phyloP scores from a whole-genome alignment of 2,329 filamentous ascomycete genomes.

The Kalmusia sp. region DNA sequence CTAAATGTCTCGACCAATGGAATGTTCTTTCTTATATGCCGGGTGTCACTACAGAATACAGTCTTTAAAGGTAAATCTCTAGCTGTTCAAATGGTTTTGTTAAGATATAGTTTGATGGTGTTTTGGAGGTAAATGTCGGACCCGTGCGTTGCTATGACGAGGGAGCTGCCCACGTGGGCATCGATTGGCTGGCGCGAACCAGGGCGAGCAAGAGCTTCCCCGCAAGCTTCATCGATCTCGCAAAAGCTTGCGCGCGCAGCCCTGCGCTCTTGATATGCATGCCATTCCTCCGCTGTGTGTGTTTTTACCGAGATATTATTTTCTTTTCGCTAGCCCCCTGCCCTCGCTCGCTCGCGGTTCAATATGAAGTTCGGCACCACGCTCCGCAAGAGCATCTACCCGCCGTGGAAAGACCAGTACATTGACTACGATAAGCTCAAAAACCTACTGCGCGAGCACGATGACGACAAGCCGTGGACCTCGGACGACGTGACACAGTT shows the following conservation, averaged over 20 bases:
- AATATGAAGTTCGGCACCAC: conserved; percentile 95
- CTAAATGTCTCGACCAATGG: too few relatives aligned
- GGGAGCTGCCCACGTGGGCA: conserved; percentile 12
- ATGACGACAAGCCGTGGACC: conserved; percentile 76
- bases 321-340: background rate
- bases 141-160: conserved; percentile 17
- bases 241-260: conserved; percentile 4
- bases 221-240: conserved; percentile 5
- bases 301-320: background rate
- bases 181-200: conserved; percentile 16
- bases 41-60: too few relatives aligned
- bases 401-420: conserved; percentile 91
- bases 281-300: conserved; percentile 1
- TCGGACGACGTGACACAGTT: conserved; percentile 93
- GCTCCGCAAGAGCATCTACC: conserved; percentile 78
- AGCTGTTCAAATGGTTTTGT: too few relatives aligned
- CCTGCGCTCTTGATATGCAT: background rate
- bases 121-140: too few relatives aligned
- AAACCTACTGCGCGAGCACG: conserved; percentile 77
- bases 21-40: too few relatives aligned
- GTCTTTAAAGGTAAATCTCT: too few relatives aligned
- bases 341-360: background rate
- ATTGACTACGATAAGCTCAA: conserved; percentile 97
- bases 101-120: too few relatives aligned
- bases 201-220: conserved; percentile 9